phyloP scores from a whole-genome alignment of 2,329 filamentous ascomycete species.

The Cladorrhinum sp. region DNA sequence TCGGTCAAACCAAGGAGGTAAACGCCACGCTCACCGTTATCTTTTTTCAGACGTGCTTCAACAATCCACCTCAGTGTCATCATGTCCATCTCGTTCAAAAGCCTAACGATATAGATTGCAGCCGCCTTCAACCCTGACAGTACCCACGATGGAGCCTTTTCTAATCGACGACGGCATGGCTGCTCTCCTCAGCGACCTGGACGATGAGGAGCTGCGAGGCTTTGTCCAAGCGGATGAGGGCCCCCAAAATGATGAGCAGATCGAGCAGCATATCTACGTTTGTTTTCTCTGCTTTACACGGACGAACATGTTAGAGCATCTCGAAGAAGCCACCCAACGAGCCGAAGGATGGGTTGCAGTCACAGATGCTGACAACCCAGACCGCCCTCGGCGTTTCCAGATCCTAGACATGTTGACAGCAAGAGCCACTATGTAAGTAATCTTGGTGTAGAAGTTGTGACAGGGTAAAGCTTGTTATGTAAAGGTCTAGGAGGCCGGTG shows the following conservation, averaged over 20 bases:
- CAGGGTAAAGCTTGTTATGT: too few relatives aligned
- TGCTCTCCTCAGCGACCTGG: constrained; percentile 6
- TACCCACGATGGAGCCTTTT: constrained; percentile 7
- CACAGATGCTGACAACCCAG: constrained; percentile 1
- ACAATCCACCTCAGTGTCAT: too few relatives aligned
- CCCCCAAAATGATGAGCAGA: not conserved
- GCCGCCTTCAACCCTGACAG: too few relatives aligned
- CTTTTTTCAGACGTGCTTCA: too few relatives aligned
- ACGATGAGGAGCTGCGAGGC: constrained; percentile 1
- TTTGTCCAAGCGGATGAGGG: constrained; percentile 3
- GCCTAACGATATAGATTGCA: too few relatives aligned
- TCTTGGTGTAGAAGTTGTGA: not conserved
- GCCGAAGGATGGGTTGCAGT: constrained; percentile 4
- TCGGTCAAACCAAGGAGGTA: too few relatives aligned
- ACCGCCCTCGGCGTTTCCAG: not conserved
- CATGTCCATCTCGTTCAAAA: too few relatives aligned
- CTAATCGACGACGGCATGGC: constrained; percentile 4
- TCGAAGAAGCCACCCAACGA: not conserved
- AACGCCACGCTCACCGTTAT: too few relatives aligned
- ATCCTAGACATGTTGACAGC: constrained; percentile 7
- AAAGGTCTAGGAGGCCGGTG: too few relatives aligned
- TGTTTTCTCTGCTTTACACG: constrained; percentile 6
- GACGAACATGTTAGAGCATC: not conserved
- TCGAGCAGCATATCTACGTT: constrained; percentile 2
- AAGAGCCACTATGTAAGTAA: too few relatives aligned